Conservation (phyloP, 768 basidiomycete species). For the Kondoa malvinella region DNA sequence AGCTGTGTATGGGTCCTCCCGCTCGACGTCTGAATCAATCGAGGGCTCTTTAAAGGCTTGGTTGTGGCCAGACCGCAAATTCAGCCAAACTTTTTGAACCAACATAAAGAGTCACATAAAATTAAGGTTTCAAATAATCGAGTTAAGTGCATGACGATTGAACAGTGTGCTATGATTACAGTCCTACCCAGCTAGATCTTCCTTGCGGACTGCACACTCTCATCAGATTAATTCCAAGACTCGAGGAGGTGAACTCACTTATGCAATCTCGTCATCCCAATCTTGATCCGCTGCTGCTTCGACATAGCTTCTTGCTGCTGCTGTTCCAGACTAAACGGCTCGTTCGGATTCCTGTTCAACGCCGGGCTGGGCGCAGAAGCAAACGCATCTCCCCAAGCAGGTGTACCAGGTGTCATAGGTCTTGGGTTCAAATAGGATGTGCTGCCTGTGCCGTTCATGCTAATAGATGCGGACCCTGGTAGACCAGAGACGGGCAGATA, state of each 20-base stretch:
- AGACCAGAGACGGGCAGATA: conserved; percentile 50
- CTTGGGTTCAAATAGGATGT: neutral
- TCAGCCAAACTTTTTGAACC: neutral
- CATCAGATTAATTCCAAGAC: too few relatives aligned
- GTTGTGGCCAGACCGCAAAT: neutral
- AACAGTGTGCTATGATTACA: conserved; percentile 33
- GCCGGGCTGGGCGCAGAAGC: conserved; percentile 19
- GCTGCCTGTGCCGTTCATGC: neutral
- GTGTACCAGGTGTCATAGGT: conserved; percentile 12
- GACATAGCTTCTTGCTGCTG: conserved; percentile 27
- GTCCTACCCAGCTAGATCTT: conserved; percentile 80
- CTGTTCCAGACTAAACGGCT: conserved; percentile 42
- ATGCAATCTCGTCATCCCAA: conserved; percentile 86
- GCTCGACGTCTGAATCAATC: neutral
- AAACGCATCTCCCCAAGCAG: conserved; percentile 11
- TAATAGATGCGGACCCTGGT: conserved; percentile 24
- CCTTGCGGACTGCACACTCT: conserved; percentile 81
- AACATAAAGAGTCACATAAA: neutral
- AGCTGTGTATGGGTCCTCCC: neutral
- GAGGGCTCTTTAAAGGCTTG: neutral
- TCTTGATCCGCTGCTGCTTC: conserved; percentile 43
- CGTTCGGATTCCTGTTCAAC: conserved; percentile 7
- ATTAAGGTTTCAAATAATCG: neutral
- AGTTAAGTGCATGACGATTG: neutral
- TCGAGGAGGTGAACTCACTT: too few relatives aligned